Percentiles rank a stretch among this genome's conserved stretches.
These are phyloP conservation scores for Hypoxylon sp. DNA, from an alignment of 2,329 filamentous ascomycete species.

Conservation along the genomic window DNA sequence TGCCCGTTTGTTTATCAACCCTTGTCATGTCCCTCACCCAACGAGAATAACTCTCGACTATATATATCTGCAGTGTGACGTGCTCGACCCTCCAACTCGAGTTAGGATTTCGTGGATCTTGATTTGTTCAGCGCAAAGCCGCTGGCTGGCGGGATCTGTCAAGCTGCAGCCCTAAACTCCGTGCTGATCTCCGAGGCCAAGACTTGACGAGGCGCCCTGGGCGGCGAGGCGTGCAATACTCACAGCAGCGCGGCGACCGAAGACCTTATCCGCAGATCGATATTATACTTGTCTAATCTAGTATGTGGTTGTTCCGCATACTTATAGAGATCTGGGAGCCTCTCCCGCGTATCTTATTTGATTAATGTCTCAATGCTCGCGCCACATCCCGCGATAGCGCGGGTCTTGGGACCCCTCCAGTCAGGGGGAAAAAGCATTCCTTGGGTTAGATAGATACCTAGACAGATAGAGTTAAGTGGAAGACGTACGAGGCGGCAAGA, in stretches of 20 bases:
- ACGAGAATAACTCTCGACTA: conserved; percentile 6
- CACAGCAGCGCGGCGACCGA: conserved; percentile 11
- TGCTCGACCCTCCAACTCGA: conserved; percentile 14
- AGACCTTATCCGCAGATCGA: conserved; percentile 29
- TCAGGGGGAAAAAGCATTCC: conserved; percentile 11
- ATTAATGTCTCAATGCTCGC: conserved; percentile 18
- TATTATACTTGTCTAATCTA: conserved; percentile 30
- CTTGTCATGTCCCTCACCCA: conserved; percentile 1
- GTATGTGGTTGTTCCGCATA: conserved; percentile 11
- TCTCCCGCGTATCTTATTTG: conserved; percentile 19
- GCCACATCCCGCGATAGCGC: conserved; percentile 27
- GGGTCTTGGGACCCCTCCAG: conserved; percentile 7
- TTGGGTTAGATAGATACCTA: not conserved
- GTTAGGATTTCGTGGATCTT: conserved; percentile 3
- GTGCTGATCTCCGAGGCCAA: conserved; percentile 34
- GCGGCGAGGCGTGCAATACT: conserved; percentile 15
- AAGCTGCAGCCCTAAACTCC: conserved; percentile 34
- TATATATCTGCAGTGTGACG: conserved; percentile 23
- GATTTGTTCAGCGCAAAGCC: conserved; percentile 1
- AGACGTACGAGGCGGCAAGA: conserved; percentile 33
- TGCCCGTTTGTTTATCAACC: conserved; percentile 2
- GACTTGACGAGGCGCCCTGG: conserved; percentile 9
- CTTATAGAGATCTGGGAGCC: conserved; percentile 11
- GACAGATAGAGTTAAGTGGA: conserved; percentile 9
- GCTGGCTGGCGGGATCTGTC: conserved; percentile 27